Conservation (phyloP, 768 basidiomycete genomes). For the Lanmaoa pseudosensibilis region DNA sequence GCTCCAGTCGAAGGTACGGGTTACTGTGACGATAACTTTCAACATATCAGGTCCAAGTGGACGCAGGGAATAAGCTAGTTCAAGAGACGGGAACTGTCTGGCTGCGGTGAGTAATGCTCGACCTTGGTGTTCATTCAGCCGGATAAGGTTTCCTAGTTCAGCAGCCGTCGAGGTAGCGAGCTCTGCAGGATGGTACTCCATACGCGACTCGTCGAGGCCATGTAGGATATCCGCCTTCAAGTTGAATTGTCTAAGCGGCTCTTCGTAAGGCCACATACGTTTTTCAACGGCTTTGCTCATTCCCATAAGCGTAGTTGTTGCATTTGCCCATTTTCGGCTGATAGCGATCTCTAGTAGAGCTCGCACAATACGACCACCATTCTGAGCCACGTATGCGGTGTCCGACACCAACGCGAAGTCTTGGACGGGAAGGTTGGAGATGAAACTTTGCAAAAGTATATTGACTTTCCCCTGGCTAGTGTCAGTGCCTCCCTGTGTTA, state of each 20-base stretch:
- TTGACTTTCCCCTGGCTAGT: constrained; percentile 86
- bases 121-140: constrained; percentile 85
- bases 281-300: constrained; percentile 94
- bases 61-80: constrained; percentile 65
- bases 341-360: constrained; percentile 93
- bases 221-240: constrained; percentile 78
- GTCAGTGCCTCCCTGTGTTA: constrained; percentile 58
- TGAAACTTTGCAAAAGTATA: constrained; percentile 87
- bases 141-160: constrained; percentile 76
- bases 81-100: constrained; percentile 77
- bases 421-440: constrained; percentile 77
- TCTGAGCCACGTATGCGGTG: constrained; percentile 90
- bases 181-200: constrained; percentile 75
- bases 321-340: constrained; percentile 88
- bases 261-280: constrained; percentile 92
- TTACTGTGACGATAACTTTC: constrained; percentile 64
- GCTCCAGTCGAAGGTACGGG: constrained; percentile 78
- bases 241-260: constrained; percentile 81
- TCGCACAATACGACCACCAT: constrained; percentile 91
- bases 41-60: constrained; percentile 86
- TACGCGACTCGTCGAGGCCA: constrained; percentile 76
- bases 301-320: constrained; percentile 75
- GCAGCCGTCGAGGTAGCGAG: constrained; percentile 64
- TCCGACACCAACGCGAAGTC: constrained; percentile 98
- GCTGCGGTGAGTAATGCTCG: constrained; percentile 75